phyloP scores from a whole-genome alignment of 148 eudicot genomes.

The Dianthus caryophyllus region DNA sequence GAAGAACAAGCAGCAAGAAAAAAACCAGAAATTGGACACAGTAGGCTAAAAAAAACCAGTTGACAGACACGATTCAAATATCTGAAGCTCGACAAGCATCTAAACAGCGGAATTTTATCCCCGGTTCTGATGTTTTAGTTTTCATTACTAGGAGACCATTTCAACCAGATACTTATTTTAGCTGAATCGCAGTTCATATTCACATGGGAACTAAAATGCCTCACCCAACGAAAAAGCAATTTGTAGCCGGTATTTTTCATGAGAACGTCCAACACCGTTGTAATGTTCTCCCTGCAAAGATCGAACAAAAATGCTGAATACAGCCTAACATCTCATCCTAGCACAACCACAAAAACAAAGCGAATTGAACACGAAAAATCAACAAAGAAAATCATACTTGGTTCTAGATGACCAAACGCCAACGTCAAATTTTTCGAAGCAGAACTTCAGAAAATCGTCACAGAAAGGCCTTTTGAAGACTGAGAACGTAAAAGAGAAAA shows the following conservation, averaged over 20 bases:
- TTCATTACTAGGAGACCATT: too few relatives aligned
- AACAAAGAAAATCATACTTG: constrained; percentile 36
- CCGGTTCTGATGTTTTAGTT: too few relatives aligned
- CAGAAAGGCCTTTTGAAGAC: constrained; percentile 82
- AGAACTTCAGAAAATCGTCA: constrained; percentile 70
- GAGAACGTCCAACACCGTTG: constrained; percentile 44
- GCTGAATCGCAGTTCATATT: too few relatives aligned
- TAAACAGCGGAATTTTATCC: too few relatives aligned
- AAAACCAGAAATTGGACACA: not conserved
- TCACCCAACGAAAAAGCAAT: constrained; percentile 77
- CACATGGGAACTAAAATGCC: constrained; percentile 9
- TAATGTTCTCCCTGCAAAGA: constrained; percentile 47
- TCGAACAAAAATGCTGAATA: not conserved
- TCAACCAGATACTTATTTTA: too few relatives aligned
- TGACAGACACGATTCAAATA: too few relatives aligned
- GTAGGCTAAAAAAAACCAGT: not conserved
- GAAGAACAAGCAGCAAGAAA: not conserved
- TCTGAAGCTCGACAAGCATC: too few relatives aligned
- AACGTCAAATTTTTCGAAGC: constrained; percentile 69
- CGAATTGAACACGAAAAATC: not conserved
- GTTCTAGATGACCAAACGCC: constrained; percentile 84
- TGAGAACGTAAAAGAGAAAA: constrained; percentile 30
- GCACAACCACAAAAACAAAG: not conserved
- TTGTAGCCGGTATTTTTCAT: constrained; percentile 34
- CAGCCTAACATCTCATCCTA: not conserved